Base-by-base conservation (phyloP, 2,329 filamentous ascomycete genomes). In the Fusarium sp. region DNA sequence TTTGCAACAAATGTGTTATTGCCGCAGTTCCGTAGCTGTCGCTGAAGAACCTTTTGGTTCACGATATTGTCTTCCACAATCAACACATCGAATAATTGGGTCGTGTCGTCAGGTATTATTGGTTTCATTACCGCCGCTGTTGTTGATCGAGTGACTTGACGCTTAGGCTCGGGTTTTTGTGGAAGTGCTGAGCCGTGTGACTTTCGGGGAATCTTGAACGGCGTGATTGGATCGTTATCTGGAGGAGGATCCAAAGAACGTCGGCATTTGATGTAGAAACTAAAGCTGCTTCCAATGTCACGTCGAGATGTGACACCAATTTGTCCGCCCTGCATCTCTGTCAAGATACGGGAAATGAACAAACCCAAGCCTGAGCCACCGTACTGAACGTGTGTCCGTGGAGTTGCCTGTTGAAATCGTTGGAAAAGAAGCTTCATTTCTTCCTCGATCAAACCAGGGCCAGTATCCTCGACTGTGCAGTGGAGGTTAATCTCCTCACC, bases 251-350 rank as follows among this genome's bases (percentile, higher is more conserved):
- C 61, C 20, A 76, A 73, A 45, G 82, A 88, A 79, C 85, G 88
- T 72, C 88, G 87, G 53, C 87, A 87, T 66, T 89, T 90, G 75
- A 94, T 85, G 74, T 92, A 94, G 75, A 94, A 94, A 26, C 88
- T 89, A 76, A 94, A 94, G 0, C 87, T 92, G 76, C 89, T 92
- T 38, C 91, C 91, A 36, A 87, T 82, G 14, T 89, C 91, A 57
- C 88, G 85, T 62, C 86, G 81, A 1, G 89, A 92, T 3, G 85
- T 83, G 4, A 94, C 90, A 9, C 91, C 91, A 55, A 94, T 92
- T 74, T 93, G 90, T 4, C 91, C 91, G 15, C 91, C 91, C 77
- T 94, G 91, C 48, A 94, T 80, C 74, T 94, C 91, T 3, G 90
- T 91, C 47, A 94, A 79, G 70, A 91, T 91, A 36, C 91, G 85